phyloP scores from a whole-genome alignment of 2,329 filamentous ascomycete genomes.

The Balansia obtecta region DNA sequence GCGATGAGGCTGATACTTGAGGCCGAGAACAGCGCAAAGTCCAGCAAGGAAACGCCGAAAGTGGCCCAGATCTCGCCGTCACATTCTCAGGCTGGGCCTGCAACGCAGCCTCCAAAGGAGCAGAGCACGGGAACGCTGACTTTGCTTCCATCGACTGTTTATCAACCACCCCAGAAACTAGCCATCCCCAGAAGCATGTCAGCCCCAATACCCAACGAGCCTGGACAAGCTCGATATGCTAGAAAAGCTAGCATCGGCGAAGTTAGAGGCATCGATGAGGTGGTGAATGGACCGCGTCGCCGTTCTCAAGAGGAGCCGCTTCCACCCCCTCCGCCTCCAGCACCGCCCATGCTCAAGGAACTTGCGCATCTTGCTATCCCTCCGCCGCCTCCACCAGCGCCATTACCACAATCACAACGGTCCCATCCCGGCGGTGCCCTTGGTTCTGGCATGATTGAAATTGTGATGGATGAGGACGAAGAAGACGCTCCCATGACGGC shows the following conservation, averaged over 20 bases:
- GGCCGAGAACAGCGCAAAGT: constrained; percentile 33
- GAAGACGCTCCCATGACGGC: constrained; percentile 22
- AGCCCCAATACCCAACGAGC: constrained; percentile 35
- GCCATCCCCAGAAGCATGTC: constrained; percentile 50
- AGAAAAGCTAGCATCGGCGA: constrained; percentile 25
- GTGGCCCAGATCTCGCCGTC: constrained; percentile 39
- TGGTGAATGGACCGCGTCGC: constrained; percentile 25
- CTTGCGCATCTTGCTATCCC: constrained; percentile 49
- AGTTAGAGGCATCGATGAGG: constrained; percentile 36
- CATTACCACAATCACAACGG: constrained; percentile 33
- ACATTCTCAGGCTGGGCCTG: constrained; percentile 31
- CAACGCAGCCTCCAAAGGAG: constrained; percentile 23
- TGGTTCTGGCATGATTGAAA: constrained; percentile 48
- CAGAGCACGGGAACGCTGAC: constrained; percentile 26
- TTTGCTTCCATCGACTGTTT: constrained; percentile 46
- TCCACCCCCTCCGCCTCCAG: constrained; percentile 37
- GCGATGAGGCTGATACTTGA: constrained; percentile 77
- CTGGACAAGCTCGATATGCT: constrained; percentile 13
- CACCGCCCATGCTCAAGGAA: constrained; percentile 44
- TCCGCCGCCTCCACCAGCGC: constrained; percentile 49
- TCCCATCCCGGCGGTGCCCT: constrained; percentile 31
- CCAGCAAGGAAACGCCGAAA: constrained; percentile 34
- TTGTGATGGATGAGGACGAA: constrained; percentile 52
- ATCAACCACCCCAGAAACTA: constrained; percentile 39
- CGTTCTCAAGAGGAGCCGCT: constrained; percentile 41